Percentiles rank a stretch among this genome's conserved stretches.
These are phyloP conservation scores for Colletotrichum costaricense DNA, from an alignment of 2,329 filamentous ascomycete species.

Conservation along the genomic window DNA sequence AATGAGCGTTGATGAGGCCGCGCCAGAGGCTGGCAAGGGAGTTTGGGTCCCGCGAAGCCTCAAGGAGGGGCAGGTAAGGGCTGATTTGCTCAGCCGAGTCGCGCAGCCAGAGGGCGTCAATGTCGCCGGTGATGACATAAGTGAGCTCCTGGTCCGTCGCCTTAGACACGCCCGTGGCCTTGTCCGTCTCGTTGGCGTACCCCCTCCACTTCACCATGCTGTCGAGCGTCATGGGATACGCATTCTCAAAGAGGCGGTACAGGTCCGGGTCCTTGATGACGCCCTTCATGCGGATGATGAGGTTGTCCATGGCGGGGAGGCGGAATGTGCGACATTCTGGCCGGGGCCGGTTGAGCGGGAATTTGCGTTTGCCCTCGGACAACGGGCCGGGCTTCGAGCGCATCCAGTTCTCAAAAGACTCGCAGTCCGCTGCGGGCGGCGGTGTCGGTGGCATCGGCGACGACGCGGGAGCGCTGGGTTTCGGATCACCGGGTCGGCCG, in stretches of 20 bases:
- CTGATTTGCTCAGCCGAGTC: slow-evolving; percentile 84
- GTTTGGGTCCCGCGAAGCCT: slow-evolving; percentile 61
- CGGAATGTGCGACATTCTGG: slow-evolving; percentile 84
- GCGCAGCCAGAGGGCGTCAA: slow-evolving; percentile 88
- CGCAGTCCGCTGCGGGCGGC: background rate
- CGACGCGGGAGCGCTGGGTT: background rate
- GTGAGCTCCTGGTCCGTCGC: slow-evolving; percentile 69
- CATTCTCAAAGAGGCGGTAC: slow-evolving; percentile 84
- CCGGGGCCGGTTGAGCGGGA: slow-evolving; percentile 84
- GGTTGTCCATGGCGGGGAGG: slow-evolving; percentile 79
- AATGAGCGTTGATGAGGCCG: slow-evolving; percentile 78
- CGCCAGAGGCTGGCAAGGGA: slow-evolving; percentile 76
- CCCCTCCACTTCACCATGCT: slow-evolving; percentile 85
- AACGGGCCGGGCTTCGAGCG: slow-evolving; percentile 22
- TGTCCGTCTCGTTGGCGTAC: slow-evolving; percentile 55
- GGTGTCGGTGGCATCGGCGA: slow-evolving; percentile 2
- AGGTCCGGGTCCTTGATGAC: slow-evolving; percentile 69
- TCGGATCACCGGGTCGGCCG: background rate
- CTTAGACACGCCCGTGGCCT: slow-evolving; percentile 38
- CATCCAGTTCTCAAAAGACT: slow-evolving; percentile 28
- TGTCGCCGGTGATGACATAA: slow-evolving; percentile 87
- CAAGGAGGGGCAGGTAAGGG: slow-evolving; percentile 72
- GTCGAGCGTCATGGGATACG: slow-evolving; percentile 85
- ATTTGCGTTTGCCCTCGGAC: slow-evolving; percentile 77
- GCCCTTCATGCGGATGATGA: slow-evolving; percentile 63